Evolutionary conservation across 441 rosid genomes (phyloP).

Genomic region (Daphne laureola): DNA sequence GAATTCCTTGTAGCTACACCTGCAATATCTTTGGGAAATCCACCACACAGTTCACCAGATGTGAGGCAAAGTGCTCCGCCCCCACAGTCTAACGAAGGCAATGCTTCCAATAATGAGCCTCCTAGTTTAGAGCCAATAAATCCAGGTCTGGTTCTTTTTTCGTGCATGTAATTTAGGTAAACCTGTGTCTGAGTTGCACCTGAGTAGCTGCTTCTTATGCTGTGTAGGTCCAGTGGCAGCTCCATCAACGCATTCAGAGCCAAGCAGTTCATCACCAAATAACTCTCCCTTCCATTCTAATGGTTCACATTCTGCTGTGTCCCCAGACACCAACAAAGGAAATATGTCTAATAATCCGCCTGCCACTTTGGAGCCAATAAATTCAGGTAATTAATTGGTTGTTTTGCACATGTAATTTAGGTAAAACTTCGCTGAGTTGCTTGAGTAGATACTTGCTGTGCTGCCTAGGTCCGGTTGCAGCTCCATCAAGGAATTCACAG

Average conservation of each 20-base stretch:
- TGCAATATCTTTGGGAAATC: slow-evolving; percentile 25
- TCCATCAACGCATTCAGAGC: slow-evolving; percentile 25
- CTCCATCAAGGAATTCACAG: slow-evolving; percentile 28
- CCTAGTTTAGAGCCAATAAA: slow-evolving; percentile 19
- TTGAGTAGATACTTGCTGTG: slow-evolving; percentile 10
- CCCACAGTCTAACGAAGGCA: slow-evolving; percentile 14
- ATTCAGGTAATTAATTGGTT: slow-evolving; percentile 23
- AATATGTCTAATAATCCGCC: slow-evolving; percentile 18
- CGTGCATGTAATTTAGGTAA: neutral
- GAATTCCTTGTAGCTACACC: slow-evolving; percentile 22
- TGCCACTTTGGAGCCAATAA: slow-evolving; percentile 19
- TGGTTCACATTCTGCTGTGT: slow-evolving; percentile 15
- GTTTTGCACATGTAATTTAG: slow-evolving; percentile 1
- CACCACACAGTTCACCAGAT: slow-evolving; percentile 33
- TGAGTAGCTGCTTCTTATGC: slow-evolving; percentile 10
- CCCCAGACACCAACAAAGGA: slow-evolving; percentile 13
- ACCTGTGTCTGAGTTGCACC: neutral
- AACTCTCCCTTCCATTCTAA: slow-evolving; percentile 20
- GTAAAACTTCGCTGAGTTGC: neutral
- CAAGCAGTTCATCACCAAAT: slow-evolving; percentile 6
- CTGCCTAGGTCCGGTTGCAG: slow-evolving; percentile 23
- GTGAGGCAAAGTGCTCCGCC: slow-evolving; percentile 18
- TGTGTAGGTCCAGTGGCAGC: slow-evolving; percentile 24
- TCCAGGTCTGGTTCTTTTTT: slow-evolving; percentile 27
- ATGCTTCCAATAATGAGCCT: slow-evolving; percentile 16